Evolutionary conservation across 805 yeast genomes (phyloP).

Genomic region (Scheffersomyces coipomensis): DNA sequence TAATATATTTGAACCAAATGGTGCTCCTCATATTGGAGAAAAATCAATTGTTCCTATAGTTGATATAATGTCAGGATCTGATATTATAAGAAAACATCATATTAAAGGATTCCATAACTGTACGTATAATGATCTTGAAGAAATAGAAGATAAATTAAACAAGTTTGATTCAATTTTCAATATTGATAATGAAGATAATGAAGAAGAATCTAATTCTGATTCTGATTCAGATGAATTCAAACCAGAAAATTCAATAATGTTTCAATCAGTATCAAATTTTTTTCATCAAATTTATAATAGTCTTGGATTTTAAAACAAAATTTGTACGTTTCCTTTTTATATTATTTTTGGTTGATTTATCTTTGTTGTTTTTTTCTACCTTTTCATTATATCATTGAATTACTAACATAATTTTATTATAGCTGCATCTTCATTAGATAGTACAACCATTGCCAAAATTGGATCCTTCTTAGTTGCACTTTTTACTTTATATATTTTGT

Average conservation of each 20-base stretch:
- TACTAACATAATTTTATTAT: neutral
- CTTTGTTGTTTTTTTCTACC: neutral
- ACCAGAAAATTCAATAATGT: neutral
- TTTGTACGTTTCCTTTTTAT: too few relatives aligned
- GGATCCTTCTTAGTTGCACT: neutral
- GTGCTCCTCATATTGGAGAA: neutral
- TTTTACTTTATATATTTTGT: too few relatives aligned
- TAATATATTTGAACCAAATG: constrained; percentile 33
- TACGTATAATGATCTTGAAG: constrained; percentile 36
- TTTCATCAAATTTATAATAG: constrained; percentile 4
- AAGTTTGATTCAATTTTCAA: neutral
- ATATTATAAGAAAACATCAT: constrained; percentile 13
- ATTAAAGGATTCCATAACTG: constrained; percentile 32
- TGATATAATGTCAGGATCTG: constrained; percentile 5
- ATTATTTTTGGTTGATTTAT: neutral
- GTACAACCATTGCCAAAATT: neutral
- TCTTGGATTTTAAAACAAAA: neutral
- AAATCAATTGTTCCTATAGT: constrained; percentile 4
- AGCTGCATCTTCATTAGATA: neutral
- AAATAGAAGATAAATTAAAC: neutral
- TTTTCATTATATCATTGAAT: neutral
- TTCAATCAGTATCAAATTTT: constrained; percentile 6
- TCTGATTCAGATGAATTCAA: constrained; percentile 1
- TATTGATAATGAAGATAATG: constrained; percentile 7
- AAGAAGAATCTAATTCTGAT: constrained; percentile 3